Conservation (phyloP, 2,329 filamentous ascomycete genomes). For the Fusarium falciforme region DNA sequence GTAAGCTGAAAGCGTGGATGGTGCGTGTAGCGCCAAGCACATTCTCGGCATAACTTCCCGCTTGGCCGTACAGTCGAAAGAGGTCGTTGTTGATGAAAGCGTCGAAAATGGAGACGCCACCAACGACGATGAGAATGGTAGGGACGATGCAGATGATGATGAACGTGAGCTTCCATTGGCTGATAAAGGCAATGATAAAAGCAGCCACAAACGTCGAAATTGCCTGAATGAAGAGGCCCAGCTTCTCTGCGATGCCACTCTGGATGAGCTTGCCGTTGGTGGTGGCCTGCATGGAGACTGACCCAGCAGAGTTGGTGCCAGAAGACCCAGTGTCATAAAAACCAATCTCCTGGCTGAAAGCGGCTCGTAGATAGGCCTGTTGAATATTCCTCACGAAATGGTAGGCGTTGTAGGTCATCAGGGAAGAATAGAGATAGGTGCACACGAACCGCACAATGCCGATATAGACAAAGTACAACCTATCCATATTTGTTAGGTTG, state of each 20-base stretch:
- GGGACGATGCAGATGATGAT: background rate
- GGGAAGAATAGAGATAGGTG: background rate
- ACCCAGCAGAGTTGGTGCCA: background rate
- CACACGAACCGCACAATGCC: background rate
- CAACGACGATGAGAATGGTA: background rate
- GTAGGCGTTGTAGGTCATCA: background rate
- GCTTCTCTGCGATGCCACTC: background rate
- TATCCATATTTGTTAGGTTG: background rate
- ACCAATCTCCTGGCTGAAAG: background rate
- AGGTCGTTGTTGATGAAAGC: background rate
- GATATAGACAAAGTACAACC: background rate
- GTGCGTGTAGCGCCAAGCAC: background rate
- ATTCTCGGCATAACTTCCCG: background rate
- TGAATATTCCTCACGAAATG: background rate
- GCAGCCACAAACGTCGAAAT: background rate
- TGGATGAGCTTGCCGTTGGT: background rate
- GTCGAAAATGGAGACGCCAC: background rate
- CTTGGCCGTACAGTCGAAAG: background rate
- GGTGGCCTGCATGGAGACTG: background rate
- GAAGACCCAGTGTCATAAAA: background rate
- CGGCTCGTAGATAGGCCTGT: background rate
- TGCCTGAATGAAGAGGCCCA: background rate
- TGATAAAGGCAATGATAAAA: background rate
- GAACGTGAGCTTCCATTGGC: background rate
- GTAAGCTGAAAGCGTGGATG: background rate